Evolutionary conservation across 768 basidiomycete genomes (phyloP).

Genomic region (Calocera viscosa): DNA sequence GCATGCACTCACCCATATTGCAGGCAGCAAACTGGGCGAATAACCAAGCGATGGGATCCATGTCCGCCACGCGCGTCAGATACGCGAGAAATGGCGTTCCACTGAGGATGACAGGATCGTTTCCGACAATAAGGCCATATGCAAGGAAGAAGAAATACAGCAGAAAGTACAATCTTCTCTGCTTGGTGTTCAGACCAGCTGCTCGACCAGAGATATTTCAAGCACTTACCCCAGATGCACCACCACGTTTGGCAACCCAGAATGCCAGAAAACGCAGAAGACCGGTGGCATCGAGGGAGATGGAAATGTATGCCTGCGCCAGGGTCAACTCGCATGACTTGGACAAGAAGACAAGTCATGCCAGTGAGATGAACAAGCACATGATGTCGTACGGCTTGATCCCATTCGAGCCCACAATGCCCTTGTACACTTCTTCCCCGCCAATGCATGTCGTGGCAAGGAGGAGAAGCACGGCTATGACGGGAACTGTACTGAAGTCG

Average conservation of each 20-base stretch:
- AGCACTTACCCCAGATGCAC: constrained; percentile 22
- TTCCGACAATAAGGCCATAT: constrained; percentile 71
- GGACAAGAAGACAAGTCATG: constrained; percentile 8
- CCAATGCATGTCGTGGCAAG: constrained; percentile 30
- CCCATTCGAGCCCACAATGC: constrained; percentile 67
- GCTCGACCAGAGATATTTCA: background rate
- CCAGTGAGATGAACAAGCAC: constrained; percentile 80
- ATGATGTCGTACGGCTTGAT: constrained; percentile 88
- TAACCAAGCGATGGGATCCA: constrained; percentile 31
- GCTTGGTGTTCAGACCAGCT: constrained; percentile 31
- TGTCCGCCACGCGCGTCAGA: constrained; percentile 55
- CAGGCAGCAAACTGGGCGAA: constrained; percentile 33
- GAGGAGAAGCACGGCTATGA: constrained; percentile 32
- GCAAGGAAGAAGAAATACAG: constrained; percentile 75
- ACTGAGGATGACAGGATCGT: constrained; percentile 86
- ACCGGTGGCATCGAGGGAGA: constrained; percentile 82
- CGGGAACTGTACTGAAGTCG: constrained; percentile 29
- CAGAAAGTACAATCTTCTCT: constrained; percentile 59
- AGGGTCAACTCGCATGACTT: background rate
- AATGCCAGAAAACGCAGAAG: constrained; percentile 77
- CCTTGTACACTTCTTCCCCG: constrained; percentile 45
- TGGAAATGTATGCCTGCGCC: constrained; percentile 63
- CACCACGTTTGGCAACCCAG: constrained; percentile 73
- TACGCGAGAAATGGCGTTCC: constrained; percentile 86
- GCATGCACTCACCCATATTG: constrained; percentile 20